These are phyloP conservation scores for Diutina catenulata DNA, from an alignment of 1,139 yeast species.

Conservation along the genomic window DNA sequence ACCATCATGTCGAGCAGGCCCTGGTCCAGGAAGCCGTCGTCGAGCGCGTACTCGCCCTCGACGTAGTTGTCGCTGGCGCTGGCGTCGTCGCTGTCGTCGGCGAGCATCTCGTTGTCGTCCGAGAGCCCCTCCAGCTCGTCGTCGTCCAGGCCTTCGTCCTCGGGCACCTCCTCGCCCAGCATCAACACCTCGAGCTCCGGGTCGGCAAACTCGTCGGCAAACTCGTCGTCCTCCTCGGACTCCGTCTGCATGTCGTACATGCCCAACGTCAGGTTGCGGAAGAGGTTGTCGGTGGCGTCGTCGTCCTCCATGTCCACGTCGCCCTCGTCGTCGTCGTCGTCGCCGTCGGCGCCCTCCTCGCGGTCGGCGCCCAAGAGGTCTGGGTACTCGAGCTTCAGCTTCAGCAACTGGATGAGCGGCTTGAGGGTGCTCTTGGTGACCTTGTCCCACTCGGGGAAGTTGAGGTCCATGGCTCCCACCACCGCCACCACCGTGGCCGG, in stretches of 20 bases:
- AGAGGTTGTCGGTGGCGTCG: conserved; percentile 67
- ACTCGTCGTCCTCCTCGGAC: conserved; percentile 39
- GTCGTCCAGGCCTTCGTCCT: conserved; percentile 8
- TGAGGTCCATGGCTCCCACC: conserved; percentile 56
- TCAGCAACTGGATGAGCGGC: conserved; percentile 52
- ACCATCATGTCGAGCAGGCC: conserved; percentile 12
- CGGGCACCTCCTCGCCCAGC: conserved; percentile 15
- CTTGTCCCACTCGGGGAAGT: conserved; percentile 53
- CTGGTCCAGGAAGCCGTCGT: conserved; percentile 11
- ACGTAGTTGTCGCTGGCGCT: conserved; percentile 16
- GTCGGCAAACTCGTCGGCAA: conserved; percentile 18
- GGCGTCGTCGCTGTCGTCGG: conserved; percentile 13
- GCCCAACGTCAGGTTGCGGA: conserved; percentile 80
- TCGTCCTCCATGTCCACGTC: conserved; percentile 40
- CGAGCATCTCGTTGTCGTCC: conserved; percentile 10
- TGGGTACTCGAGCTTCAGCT: conserved; percentile 46
- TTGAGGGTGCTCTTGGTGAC: conserved; percentile 47
- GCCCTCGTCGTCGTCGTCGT: conserved; percentile 45
- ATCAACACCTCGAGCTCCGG: conserved; percentile 23
- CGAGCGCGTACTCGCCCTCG: conserved; percentile 14
- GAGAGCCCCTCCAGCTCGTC: conserved; percentile 17
- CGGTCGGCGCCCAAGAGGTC: conserved; percentile 42
- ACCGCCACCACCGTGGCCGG: conserved; percentile 46
- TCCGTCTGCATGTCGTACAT: conserved; percentile 85
- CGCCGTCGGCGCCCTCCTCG: conserved; percentile 27